Evolutionary conservation across 2,329 filamentous ascomycete species (phyloP).

Genomic region (Orbilia oligospora): DNA sequence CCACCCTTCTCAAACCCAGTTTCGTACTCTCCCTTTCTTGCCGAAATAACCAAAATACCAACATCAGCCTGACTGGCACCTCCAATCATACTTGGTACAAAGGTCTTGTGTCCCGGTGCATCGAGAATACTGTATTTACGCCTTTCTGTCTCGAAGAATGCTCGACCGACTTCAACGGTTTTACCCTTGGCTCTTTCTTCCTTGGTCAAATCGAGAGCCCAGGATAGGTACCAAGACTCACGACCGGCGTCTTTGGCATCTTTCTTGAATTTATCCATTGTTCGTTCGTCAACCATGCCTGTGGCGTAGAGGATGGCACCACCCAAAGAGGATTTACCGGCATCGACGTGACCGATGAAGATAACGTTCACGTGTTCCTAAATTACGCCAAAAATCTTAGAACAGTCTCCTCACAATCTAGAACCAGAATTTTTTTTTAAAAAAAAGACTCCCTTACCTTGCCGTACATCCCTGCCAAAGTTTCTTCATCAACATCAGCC

Average conservation of each 20-base stretch:
- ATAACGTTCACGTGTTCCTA: conserved; percentile 89
- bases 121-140: conserved; percentile 96
- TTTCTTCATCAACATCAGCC: conserved; percentile 83
- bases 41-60: conserved; percentile 94
- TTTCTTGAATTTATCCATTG: conserved; percentile 96
- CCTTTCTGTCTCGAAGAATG: conserved; percentile 97
- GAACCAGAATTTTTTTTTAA: no score
- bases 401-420: not conserved
- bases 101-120: conserved; percentile 97
- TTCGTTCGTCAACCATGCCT: conserved; percentile 99
- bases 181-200: conserved; percentile 97
- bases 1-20: conserved; percentile 97
- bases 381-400: not conserved
- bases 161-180: conserved; percentile 96
- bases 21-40: conserved; percentile 98
- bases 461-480: conserved; percentile 94
- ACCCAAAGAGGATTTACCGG: conserved; percentile 95
- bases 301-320: conserved; percentile 93
- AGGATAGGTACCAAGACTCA: conserved; percentile 99
- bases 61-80: conserved; percentile 94
- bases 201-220: conserved; percentile 96
- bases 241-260: conserved; percentile 96
- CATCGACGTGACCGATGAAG: conserved; percentile 98
- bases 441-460: conserved; percentile 72
- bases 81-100: conserved; percentile 98